Evolutionary conservation across 768 basidiomycete species (phyloP), one percentile per base, ranked within the genome.

Genomic region (Kwoniella shandongensis): DNA sequence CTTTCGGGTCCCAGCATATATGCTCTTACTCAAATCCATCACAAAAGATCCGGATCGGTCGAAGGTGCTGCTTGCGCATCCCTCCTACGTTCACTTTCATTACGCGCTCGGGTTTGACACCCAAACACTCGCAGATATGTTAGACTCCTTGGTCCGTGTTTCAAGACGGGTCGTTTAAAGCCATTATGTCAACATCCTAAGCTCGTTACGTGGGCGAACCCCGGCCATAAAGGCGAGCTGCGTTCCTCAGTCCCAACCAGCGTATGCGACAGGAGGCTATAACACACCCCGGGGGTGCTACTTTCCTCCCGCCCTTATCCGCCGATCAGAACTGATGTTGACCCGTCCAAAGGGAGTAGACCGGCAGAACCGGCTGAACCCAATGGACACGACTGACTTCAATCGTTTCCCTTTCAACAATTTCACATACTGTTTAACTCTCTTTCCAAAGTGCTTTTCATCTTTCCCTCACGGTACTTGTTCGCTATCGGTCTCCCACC

Each of bases 111-210:
- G 80, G 84, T 85, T 85, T 84, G 78, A 78, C 83, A 83, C 84
- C 84, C 83, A 81, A 85, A 85, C 81, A 86, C 85, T 86, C 83
- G 84, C 84, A 83, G 78, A 83, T 81, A 85, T 84, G 86, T 85
- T 86, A 84, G 84, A 86, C 85, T 87, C 85, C 85, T 87, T 86
- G 84, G 85, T 86, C 85, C 84, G 83, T 85, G 84, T 86, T 85
- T 85, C 85, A 86, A 85, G 84, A 85, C 83, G 83, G 85, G 83
- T 84, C 83, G 83, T 80, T 85, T 83, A 84, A 84, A 83, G 84
- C 84, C 83, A 85, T 85, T 84, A 83, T 80, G 83, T 82, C 85
- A 85, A 81, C 83, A 84, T 84, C 83, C 83, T 83, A 82, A 83
- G 82, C 82, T 82, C 80, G 81, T 72, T 23, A 65, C 79, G 80